Evolutionary conservation across 148 eudicot genomes (phyloP).

Genomic region (Spergularia marina): DNA sequence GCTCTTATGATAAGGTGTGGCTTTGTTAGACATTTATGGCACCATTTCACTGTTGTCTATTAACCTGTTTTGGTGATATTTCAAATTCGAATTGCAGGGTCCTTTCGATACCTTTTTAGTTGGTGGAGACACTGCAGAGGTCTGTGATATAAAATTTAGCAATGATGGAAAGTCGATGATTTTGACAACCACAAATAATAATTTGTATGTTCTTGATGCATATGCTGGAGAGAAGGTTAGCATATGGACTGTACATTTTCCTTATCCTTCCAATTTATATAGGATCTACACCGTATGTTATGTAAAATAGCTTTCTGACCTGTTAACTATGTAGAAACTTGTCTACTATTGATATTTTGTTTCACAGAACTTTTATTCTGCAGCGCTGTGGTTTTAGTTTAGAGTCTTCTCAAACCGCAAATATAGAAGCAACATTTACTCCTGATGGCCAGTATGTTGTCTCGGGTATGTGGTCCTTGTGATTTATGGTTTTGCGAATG

Average conservation of each 20-base stretch:
- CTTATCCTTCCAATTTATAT: not conserved
- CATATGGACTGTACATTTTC: conserved; percentile 1
- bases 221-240: conserved; percentile 93
- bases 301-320: not conserved
- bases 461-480: conserved; percentile 49
- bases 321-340: not conserved
- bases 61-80: conserved; percentile 10
- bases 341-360: not conserved
- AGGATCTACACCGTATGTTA: not conserved
- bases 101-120: conserved; percentile 98
- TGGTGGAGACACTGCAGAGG: conserved; percentile 97
- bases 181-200: conserved; percentile 79
- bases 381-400: conserved; percentile 88
- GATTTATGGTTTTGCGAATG: not conserved
- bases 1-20: conserved; percentile 87
- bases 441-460: conserved; percentile 92
- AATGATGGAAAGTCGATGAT: conserved; percentile 98
- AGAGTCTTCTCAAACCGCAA: conserved; percentile 67
- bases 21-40: not conserved
- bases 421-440: conserved; percentile 87
- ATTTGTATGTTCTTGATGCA: conserved; percentile 87
- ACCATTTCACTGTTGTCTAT: not conserved
- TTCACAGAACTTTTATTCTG: conserved; percentile 19
- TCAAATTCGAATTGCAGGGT: conserved; percentile 48
- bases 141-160: conserved; percentile 96